Conservation (phyloP, 2,329 filamentous ascomycete genomes). For the Alternaria rosae region DNA sequence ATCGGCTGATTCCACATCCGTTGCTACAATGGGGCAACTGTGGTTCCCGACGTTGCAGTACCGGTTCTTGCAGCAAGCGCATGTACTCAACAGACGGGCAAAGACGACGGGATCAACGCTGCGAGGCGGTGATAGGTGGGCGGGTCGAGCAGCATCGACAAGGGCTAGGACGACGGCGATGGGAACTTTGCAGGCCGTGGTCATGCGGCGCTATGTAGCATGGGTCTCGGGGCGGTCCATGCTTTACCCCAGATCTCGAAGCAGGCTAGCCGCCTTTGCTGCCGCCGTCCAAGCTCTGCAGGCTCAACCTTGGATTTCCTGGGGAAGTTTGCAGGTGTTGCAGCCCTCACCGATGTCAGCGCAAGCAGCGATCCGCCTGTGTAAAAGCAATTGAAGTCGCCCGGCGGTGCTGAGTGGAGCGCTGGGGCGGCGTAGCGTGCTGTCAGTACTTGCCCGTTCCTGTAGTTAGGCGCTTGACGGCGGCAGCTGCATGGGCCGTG, state of each 20-base stretch:
- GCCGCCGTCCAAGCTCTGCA: constrained; percentile 18
- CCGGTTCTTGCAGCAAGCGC: not conserved
- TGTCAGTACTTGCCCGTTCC: constrained; percentile 27
- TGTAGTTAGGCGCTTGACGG: constrained; percentile 33
- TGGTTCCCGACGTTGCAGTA: not conserved
- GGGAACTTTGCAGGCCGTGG: constrained; percentile 14
- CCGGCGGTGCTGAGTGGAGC: constrained; percentile 2
- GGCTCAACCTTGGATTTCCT: constrained; percentile 16
- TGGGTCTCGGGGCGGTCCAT: constrained; percentile 16
- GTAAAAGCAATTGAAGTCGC: not conserved
- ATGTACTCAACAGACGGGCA: not conserved
- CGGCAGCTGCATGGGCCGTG: constrained; percentile 23
- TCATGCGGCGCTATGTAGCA: constrained; percentile 22
- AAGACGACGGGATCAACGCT: not conserved
- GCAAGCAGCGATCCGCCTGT: not conserved
- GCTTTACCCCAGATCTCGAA: constrained; percentile 22
- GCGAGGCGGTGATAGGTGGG: constrained; percentile 8
- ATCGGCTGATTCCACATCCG: not conserved
- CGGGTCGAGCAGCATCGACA: constrained; percentile 16
- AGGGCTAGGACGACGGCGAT: constrained; percentile 13
- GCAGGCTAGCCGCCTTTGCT: constrained; percentile 20
- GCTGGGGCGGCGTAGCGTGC: constrained; percentile 23
- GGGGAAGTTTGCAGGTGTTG: constrained; percentile 13
- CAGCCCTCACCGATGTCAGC: constrained; percentile 11
- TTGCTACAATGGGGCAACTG: not conserved